A percentile compares a stretch with the other conserved stretches of the same genome.
These are phyloP conservation scores for Litchi chinensis DNA, from an alignment of 345 rosid species.

Conservation along the genomic window DNA sequence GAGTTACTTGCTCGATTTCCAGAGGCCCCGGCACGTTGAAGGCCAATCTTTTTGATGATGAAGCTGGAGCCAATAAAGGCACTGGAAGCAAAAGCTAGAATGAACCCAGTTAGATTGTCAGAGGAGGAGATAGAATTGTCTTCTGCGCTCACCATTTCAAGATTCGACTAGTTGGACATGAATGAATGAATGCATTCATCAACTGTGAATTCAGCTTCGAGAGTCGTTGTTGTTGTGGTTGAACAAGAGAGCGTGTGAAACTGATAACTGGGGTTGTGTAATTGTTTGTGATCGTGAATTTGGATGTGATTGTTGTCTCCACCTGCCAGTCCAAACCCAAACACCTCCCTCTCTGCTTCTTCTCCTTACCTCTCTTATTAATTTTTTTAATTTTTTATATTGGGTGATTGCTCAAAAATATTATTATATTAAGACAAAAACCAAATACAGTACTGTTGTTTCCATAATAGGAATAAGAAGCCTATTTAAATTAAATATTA, in stretches of 20 bases:
- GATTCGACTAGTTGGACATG: not conserved
- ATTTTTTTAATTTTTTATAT: no score
- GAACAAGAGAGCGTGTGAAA: not conserved
- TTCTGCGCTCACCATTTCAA: not conserved
- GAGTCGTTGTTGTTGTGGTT: not conserved
- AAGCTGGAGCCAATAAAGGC: slow-evolving; percentile 85
- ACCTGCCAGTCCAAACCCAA: not conserved
- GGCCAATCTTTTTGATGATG: slow-evolving; percentile 86
- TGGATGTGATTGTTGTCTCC: not conserved
- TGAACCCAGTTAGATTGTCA: slow-evolving; percentile 55
- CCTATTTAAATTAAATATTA: no score
- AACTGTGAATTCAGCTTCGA: not conserved
- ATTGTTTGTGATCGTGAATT: not conserved
- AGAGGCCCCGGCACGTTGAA: slow-evolving; percentile 55
- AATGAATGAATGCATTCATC: not conserved
- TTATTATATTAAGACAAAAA: no score
- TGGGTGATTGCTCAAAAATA: no score
- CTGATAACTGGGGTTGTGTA: not conserved
- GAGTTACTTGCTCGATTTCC: slow-evolving; percentile 68
- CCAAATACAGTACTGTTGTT: no score
- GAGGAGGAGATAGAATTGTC: not conserved
- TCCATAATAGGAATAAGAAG: no score
- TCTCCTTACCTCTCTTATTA: no score
- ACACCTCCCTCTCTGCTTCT: no score
- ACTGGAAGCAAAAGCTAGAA: slow-evolving; percentile 70